phyloP scores from a whole-genome alignment of 176 grass and related monocot genomes.

The Typha latifolia region DNA sequence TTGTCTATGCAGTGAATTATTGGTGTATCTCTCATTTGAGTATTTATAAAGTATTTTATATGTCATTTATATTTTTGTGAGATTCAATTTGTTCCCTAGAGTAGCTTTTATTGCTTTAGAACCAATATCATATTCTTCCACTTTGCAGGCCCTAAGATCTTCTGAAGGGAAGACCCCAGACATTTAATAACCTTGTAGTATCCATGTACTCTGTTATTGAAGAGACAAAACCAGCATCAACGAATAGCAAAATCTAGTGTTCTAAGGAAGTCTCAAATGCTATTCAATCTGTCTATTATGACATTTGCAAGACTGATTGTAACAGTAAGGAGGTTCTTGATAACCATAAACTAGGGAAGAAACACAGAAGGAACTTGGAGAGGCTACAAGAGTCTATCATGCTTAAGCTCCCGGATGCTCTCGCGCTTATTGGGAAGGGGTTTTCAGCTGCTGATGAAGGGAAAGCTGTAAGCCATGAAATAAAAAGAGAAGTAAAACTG shows the following conservation, averaged over 20 bases:
- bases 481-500: neutral
- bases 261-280: neutral
- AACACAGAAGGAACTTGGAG: slow-evolving; percentile 24
- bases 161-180: neutral
- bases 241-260: neutral
- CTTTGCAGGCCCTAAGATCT: neutral
- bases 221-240: slow-evolving; percentile 7
- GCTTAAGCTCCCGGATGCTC: slow-evolving; percentile 8
- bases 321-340: slow-evolving; percentile 23
- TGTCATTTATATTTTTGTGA: no score
- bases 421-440: no score
- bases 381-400: slow-evolving; percentile 7
- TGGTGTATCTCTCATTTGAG: no score
- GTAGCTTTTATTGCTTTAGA: neutral
- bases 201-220: neutral
- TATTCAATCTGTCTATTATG: slow-evolving; percentile 11
- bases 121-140: neutral
- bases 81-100: neutral
- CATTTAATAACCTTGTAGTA: slow-evolving; percentile 3
- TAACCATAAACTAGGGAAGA: slow-evolving; percentile 26
- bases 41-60: no score
- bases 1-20: no score
- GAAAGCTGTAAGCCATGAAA: neutral
- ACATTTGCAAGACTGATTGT: slow-evolving; percentile 29
- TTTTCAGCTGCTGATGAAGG: neutral